Evolutionary conservation across 2,329 filamentous ascomycete genomes (phyloP).

Genomic region (Stemphylium lycopersici): DNA sequence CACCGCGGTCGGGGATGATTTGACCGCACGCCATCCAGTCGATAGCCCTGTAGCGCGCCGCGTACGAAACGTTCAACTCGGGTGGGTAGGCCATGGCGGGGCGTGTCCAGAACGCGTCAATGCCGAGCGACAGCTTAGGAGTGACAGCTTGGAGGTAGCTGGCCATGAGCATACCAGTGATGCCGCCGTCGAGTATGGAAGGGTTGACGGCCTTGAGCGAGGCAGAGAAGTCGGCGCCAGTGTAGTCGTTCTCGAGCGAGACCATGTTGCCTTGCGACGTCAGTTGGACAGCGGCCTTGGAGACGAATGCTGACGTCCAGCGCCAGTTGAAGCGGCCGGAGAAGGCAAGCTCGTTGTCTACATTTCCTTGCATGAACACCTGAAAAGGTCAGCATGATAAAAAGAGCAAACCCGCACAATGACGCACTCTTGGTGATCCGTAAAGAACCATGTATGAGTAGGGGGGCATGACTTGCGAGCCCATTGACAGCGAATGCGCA

Average conservation of each 20-base stretch:
- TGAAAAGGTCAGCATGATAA: slow-evolving; percentile 50
- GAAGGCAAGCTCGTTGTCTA: slow-evolving; percentile 90
- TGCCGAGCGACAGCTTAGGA: slow-evolving; percentile 80
- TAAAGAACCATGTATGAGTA: slow-evolving; percentile 96
- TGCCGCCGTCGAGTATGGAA: slow-evolving; percentile 86
- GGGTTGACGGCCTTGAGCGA: slow-evolving; percentile 95
- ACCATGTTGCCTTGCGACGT: slow-evolving; percentile 86
- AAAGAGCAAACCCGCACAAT: slow-evolving; percentile 5
- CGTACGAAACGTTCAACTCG: slow-evolving; percentile 90
- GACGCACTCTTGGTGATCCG: slow-evolving; percentile 84
- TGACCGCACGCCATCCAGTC: slow-evolving; percentile 95
- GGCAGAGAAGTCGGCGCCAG: slow-evolving; percentile 88
- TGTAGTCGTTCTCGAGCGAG: slow-evolving; percentile 95
- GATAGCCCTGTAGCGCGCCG: slow-evolving; percentile 84
- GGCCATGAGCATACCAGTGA: slow-evolving; percentile 94
- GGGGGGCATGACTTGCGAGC: slow-evolving; percentile 84
- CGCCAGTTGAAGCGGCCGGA: slow-evolving; percentile 92
- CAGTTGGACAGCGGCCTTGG: slow-evolving; percentile 88
- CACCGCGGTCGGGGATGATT: slow-evolving; percentile 82
- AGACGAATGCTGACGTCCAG: slow-evolving; percentile 79
- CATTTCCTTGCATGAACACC: slow-evolving; percentile 93
- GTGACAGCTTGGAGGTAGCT: slow-evolving; percentile 96
- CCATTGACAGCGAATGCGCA: slow-evolving; percentile 95
- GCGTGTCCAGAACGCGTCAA: slow-evolving; percentile 95
- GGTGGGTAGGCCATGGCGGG: slow-evolving; percentile 81